Conservation (phyloP, 257 asterid genomes). For the Orobanche coerulescens region DNA sequence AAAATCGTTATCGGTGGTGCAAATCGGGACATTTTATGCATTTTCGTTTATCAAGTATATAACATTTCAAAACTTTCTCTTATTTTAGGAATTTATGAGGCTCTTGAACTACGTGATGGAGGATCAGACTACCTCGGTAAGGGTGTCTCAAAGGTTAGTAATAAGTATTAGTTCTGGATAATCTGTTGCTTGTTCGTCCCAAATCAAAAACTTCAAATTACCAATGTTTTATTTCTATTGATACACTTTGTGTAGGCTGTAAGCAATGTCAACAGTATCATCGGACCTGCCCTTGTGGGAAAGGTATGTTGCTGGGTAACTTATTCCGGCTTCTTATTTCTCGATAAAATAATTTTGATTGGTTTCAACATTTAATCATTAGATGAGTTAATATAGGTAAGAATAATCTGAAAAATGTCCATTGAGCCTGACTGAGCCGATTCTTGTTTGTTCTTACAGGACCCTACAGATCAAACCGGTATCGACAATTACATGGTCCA, state of each 20-base stretch:
- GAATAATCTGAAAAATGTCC: not conserved
- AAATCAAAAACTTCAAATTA: not conserved
- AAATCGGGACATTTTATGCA: too few relatives aligned
- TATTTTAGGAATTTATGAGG: constrained; percentile 74
- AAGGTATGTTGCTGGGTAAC: constrained; percentile 47
- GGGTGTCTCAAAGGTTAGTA: constrained; percentile 86
- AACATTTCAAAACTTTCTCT: not conserved
- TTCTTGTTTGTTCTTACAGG: constrained; percentile 35
- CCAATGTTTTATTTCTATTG: not conserved
- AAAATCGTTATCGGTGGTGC: not conserved
- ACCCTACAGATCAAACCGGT: constrained; percentile 81
- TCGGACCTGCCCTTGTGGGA: constrained; percentile 91
- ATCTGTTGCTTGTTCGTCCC: not conserved
- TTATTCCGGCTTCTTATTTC: not conserved
- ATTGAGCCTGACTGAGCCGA: not conserved
- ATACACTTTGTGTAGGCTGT: constrained; percentile 52
- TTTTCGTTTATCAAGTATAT: too few relatives aligned
- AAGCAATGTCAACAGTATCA: constrained; percentile 70
- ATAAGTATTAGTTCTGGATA: constrained; percentile 10
- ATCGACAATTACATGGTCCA: constrained; percentile 94
- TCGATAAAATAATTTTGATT: not conserved
- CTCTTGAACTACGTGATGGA: constrained; percentile 97
- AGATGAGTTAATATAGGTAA: not conserved
- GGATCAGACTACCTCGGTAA: constrained; percentile 97
- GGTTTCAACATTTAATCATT: too few relatives aligned